A percentile compares a stretch with the other conserved stretches of the same genome.
These are phyloP conservation scores for Proliferodiscus dingleyae DNA, from an alignment of 2,329 filamentous ascomycete genomes.

Conservation along the genomic window DNA sequence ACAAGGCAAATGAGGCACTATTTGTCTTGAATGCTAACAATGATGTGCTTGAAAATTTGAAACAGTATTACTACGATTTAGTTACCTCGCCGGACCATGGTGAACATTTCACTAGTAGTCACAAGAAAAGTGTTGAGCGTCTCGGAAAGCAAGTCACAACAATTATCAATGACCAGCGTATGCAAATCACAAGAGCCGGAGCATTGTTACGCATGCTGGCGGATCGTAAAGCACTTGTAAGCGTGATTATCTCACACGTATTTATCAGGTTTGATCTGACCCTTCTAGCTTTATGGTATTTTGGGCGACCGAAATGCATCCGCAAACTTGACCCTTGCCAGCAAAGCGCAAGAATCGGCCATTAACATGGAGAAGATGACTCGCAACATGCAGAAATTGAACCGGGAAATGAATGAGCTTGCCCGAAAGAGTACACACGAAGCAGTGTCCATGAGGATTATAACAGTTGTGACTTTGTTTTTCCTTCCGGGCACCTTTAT, in stretches of 20 bases:
- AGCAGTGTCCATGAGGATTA: slow-evolving; percentile 37
- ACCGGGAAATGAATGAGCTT: slow-evolving; percentile 27
- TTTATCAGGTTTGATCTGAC: too few relatives aligned
- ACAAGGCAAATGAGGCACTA: slow-evolving; percentile 33
- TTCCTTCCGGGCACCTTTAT: slow-evolving; percentile 39
- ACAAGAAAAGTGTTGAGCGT: neutral
- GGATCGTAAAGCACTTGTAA: slow-evolving; percentile 24
- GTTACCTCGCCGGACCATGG: slow-evolving; percentile 5
- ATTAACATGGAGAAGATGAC: slow-evolving; percentile 23
- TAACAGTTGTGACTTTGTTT: slow-evolving; percentile 37
- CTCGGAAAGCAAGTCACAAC: slow-evolving; percentile 19
- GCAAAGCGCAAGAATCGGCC: neutral
- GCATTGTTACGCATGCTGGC: slow-evolving; percentile 20
- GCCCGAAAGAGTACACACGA: slow-evolving; percentile 33
- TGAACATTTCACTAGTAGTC: neutral
- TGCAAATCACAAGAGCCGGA: slow-evolving; percentile 21
- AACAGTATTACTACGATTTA: slow-evolving; percentile 13
- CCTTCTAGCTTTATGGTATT: too few relatives aligned
- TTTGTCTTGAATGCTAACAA: slow-evolving; percentile 31
- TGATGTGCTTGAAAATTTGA: slow-evolving; percentile 25
- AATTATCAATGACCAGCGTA: slow-evolving; percentile 19
- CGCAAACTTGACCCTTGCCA: too few relatives aligned
- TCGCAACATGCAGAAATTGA: slow-evolving; percentile 15
- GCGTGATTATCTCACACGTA: too few relatives aligned
- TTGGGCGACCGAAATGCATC: too few relatives aligned